A percentile compares a stretch with the other conserved stretches of the same genome.
Evolutionary conservation across 176 grass and related monocot species (phyloP).

Genomic region (Thalia dealbata): DNA sequence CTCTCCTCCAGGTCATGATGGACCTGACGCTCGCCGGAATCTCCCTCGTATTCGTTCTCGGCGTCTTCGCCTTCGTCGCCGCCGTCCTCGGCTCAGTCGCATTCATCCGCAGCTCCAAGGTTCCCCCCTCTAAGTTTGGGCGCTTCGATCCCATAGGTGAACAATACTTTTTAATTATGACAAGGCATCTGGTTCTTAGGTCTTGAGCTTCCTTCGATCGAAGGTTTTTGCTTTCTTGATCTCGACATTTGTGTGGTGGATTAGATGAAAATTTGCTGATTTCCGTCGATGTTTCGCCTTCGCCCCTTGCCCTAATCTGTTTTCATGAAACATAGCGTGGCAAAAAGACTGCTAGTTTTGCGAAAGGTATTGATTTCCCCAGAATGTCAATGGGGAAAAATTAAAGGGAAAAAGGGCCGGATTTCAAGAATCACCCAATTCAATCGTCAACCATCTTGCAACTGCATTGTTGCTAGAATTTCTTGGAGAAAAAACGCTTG

Average conservation of each 20-base stretch:
- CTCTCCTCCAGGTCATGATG: constrained; percentile 52
- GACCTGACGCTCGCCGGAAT: constrained; percentile 73
- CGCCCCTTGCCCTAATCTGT: background rate
- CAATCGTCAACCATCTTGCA: too few relatives aligned
- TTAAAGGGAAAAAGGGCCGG: too few relatives aligned
- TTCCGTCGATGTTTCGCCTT: background rate
- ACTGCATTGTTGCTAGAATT: too few relatives aligned
- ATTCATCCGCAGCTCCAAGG: constrained; percentile 67
- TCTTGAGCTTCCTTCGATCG: background rate
- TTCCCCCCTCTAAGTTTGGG: background rate
- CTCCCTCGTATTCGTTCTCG: constrained; percentile 56
- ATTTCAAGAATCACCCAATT: too few relatives aligned
- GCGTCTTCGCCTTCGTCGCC: constrained; percentile 63
- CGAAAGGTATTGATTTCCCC: too few relatives aligned
- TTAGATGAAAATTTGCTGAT: background rate
- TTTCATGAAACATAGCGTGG: too few relatives aligned
- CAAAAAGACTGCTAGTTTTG: too few relatives aligned
- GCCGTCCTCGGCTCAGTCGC: constrained; percentile 56
- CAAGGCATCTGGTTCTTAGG: background rate
- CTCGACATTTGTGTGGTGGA: background rate
- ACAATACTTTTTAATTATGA: background rate
- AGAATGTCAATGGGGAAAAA: too few relatives aligned
- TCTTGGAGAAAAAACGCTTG: too few relatives aligned
- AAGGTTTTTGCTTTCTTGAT: background rate
- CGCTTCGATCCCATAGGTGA: background rate